Evolutionary conservation across 208 protist genomes (phyloP), one percentile per base, ranked within the genome.

Genomic region (Trypanosoma brucei): DNA sequence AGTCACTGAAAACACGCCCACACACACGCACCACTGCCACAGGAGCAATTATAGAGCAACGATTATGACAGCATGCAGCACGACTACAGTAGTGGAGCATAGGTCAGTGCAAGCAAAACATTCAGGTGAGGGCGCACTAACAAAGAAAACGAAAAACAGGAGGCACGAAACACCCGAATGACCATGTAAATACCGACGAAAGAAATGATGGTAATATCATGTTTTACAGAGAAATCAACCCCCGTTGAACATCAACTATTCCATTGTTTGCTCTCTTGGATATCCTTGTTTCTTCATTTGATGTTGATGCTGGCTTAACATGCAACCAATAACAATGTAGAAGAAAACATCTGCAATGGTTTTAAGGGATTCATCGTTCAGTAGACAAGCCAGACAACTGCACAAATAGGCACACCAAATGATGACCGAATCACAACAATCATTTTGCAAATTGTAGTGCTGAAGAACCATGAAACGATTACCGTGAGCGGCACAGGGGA

Each of bases 391-490:
- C 39, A 73, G 31, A 48, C 59, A 11, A 45, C 42, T 7, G 2
- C 70, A 69, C 30, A 85, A 64, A 56, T 75, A 87, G 30, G 63
- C 59, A 45, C 9, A 56, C 31, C 60, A 72, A n/a, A 76, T 62
- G 6, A 93, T 37, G 14, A 61, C 48, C 6, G 55, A 57, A 60
- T 93, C 83, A 66, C 78, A 93, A 53, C 74, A 86, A 40, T 72
- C 60, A 60, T 71, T 77, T 44, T 70, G 31, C 9, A 88, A 66
- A 34, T 72, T 58, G 59, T 90, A 87, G 51, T 78, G 75, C 56
- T 78, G 55, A 70, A 83, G 70, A 53, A 90, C 30, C 83, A 90
- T 88, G 67, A 78, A 86, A 6, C 83, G 75, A 50, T 93, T 88
- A 0, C 68, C 79, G 46, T 88, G 76, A 8, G 79, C 66, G 13